Conservation (phyloP, 148 eudicot species). For the Rhododendron mucronatum region DNA sequence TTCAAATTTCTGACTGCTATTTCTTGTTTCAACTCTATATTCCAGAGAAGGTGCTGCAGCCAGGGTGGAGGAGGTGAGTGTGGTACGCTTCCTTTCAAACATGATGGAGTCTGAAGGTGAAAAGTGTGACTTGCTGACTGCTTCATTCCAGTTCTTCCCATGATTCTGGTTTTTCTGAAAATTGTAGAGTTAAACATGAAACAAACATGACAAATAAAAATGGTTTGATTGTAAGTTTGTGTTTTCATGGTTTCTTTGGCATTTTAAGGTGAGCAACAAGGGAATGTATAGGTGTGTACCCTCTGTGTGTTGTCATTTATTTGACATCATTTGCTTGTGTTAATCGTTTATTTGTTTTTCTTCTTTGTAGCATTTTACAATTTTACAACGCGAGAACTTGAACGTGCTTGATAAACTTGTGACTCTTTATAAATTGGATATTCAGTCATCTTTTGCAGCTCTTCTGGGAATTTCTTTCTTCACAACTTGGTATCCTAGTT, state of each 20-base stretch:
- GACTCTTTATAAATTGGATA: neutral
- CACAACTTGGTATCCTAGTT: neutral
- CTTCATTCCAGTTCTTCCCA: neutral
- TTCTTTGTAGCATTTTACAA: conserved; percentile 1
- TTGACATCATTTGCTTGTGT: conserved; percentile 16
- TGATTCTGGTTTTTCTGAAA: neutral
- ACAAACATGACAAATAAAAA: conserved; percentile 3
- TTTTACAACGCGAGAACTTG: neutral
- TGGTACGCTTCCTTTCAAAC: neutral
- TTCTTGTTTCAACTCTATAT: conserved; percentile 1
- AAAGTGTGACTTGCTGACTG: conserved; percentile 1
- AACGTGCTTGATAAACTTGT: neutral
- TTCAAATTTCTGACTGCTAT: neutral
- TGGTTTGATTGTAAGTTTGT: conserved; percentile 12
- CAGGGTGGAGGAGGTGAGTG: conserved; percentile 61
- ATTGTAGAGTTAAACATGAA: conserved; percentile 7
- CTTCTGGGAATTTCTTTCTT: neutral
- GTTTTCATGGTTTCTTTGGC: conserved; percentile 1
- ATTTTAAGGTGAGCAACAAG: neutral
- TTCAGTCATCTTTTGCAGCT: neutral
- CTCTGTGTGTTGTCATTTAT: conserved; percentile 14
- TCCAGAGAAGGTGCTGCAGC: conserved; percentile 49
- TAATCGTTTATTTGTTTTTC: conserved; percentile 12
- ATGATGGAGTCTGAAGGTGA: conserved; percentile 7
- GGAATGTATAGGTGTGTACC: conserved; percentile 33